Base-by-base conservation (phyloP, 192 early-diverging fungal species). In the Linderina pennispora region DNA sequence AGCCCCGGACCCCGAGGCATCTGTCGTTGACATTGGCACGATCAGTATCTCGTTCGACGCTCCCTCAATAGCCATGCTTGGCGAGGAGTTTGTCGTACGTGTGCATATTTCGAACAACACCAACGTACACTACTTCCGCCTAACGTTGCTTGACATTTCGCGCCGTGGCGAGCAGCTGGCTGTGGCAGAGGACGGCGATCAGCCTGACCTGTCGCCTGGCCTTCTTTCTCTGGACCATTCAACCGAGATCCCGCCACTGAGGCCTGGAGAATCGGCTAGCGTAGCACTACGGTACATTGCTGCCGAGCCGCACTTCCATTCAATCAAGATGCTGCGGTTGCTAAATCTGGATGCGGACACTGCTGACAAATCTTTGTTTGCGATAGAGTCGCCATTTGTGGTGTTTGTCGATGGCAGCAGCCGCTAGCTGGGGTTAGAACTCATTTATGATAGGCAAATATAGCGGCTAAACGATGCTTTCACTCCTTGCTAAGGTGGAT, bases 291-390 rank as follows among this genome's bases (percentile, higher is more conserved):
- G 50, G 34, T 71, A 63, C 37, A 58, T 45, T 38, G 67, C 67
- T 0, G 67, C 67, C 3, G 60, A 54, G 2, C 67, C 67, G 8
- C 50, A 63, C 43, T 71, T 71, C 25, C 67, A 71, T 23, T 23
- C 67, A 2, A 52, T 53, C 10, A 41, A 52, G 6, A 15, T 40
- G 1, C 36, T 63, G 39, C 60, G 60, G 8, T 32, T 71, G 15
- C 28, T 70, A 20, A 47, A 58, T 23, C 50, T 50, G 14, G 59
- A 54, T 22, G 32, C 65, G 8, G 49, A 45, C 36, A 13, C 48
- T 37, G 49, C 42, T 23, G 55, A 50, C 36, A 45, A 58, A 40
- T 45, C 43, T 1, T 23, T 71, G 17, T 55, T 45, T n/a, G 44
- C 51, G 0, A 40, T 71, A 13, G 55, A 63, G 10, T 43, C 60